These are phyloP conservation scores for Aspergillus bridgeri DNA, from an alignment of 495 filamentous ascomycete genomes.

Conservation along the genomic window DNA sequence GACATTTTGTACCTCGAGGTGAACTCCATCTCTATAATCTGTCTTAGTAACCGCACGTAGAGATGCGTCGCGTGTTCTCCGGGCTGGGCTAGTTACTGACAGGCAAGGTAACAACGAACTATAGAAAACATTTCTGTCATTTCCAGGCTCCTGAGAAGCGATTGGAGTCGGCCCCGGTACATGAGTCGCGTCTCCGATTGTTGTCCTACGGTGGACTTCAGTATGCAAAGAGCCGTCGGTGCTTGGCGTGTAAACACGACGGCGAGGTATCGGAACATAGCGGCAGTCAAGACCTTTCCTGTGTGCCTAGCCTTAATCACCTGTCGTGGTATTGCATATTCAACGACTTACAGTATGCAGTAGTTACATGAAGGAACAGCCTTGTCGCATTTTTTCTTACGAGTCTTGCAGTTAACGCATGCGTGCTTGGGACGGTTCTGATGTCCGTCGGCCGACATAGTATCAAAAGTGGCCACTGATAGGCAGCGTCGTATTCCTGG, in stretches of 20 bases:
- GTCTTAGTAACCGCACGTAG: too few species aligned
- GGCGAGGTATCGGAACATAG: conserved; percentile 2
- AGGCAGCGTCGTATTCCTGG: too few species aligned
- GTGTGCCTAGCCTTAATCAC: conserved; percentile 3
- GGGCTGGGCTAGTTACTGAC: background rate
- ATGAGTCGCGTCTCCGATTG: too few species aligned
- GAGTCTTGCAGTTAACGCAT: conserved; percentile 33
- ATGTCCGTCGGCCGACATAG: too few species aligned
- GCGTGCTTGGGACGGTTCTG: background rate
- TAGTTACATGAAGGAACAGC: conserved; percentile 30
- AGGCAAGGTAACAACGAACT: background rate
- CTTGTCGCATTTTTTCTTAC: conserved; percentile 41
- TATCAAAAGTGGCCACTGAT: too few species aligned
- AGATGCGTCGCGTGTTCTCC: too few species aligned
- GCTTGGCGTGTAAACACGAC: background rate
- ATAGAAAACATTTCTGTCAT: too few species aligned
- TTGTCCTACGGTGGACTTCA: background rate
- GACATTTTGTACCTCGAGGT: conserved; percentile 25
- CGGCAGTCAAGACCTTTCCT: conserved; percentile 20
- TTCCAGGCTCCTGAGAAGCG: too few species aligned
- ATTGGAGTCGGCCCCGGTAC: too few species aligned
- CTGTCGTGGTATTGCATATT: too few species aligned
- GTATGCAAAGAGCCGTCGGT: background rate
- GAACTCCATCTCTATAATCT: background rate
- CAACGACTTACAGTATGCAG: conserved; percentile 29